Percentiles rank a stretch among this genome's conserved stretches.
Conservation (phyloP, 129 eudicot genomes). For the Flaveria sonorensis region DNA sequence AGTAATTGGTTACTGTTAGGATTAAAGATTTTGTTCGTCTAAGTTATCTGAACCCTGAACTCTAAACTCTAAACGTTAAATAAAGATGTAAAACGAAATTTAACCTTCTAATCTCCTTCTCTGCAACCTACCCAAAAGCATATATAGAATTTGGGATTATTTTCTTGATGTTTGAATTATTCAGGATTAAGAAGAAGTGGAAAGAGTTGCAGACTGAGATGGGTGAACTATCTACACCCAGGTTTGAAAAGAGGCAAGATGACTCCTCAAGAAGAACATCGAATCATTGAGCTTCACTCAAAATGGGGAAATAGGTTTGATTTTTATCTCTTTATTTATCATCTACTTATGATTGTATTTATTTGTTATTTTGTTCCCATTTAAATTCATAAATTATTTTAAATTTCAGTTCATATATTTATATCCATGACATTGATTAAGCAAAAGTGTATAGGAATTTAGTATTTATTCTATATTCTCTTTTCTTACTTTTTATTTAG, state of each 20-base stretch:
- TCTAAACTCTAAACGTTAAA: too few relatives aligned
- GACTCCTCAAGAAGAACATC: conserved; percentile 90
- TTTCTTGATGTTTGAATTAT: conserved; percentile 36
- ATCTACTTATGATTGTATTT: neutral
- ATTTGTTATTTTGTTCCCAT: neutral
- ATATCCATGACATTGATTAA: conserved; percentile 14
- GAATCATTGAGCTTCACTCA: conserved; percentile 81
- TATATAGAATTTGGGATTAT: conserved; percentile 27
- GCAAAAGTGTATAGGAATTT: conserved; percentile 19
- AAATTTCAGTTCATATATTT: neutral
- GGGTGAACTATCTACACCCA: conserved; percentile 97
- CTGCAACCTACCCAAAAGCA: conserved; percentile 29
- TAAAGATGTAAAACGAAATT: neutral
- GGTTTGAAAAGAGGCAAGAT: conserved; percentile 91
- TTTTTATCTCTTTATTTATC: neutral
- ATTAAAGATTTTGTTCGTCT: conserved; percentile 17
- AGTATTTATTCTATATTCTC: conserved; percentile 16
- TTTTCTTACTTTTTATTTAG: conserved; percentile 23
- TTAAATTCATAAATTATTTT: neutral
- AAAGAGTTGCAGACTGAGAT: conserved; percentile 94
- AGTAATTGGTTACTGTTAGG: conserved; percentile 36
- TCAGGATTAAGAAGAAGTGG: conserved; percentile 93
- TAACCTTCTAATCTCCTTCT: neutral
- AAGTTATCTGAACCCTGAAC: conserved; percentile 22
- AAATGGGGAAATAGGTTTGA: conserved; percentile 95